Percentiles rank a stretch among this genome's conserved stretches.
Evolutionary conservation across 306 rosid genomes (phyloP).

Genomic region (Prunus salicina): DNA sequence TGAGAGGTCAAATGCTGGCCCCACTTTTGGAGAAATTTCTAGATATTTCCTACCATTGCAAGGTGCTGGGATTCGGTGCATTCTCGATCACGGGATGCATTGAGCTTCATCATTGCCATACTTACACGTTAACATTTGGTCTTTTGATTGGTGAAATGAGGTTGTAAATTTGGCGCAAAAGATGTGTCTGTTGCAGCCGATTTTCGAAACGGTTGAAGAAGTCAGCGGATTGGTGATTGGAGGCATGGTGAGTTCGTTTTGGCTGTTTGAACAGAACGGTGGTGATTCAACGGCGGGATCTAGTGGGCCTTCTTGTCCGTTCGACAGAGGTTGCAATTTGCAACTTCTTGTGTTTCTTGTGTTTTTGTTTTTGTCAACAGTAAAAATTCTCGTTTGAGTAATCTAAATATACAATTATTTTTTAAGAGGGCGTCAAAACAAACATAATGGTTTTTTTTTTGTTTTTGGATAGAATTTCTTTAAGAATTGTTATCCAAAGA

Average conservation of each 20-base stretch:
- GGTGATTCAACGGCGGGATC: constrained; percentile 9
- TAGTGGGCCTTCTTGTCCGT: constrained; percentile 14
- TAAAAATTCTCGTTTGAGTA: no score
- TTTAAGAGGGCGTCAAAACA: no score
- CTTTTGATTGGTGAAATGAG: not conserved
- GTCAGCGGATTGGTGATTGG: constrained; percentile 19
- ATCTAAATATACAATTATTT: no score
- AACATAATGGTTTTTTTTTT: no score
- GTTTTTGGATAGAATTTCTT: no score
- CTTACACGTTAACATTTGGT: not conserved
- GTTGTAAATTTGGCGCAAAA: not conserved
- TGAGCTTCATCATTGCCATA: not conserved
- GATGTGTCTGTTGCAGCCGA: not conserved
- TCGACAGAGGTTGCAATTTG: not conserved
- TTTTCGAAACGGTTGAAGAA: constrained; percentile 9
- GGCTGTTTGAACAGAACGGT: not conserved
- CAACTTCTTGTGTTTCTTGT: no score
- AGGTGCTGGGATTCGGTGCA: rapidly evolving
- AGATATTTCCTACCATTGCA: not conserved
- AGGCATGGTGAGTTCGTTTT: constrained; percentile 8
- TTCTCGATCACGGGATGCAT: rapidly evolving
- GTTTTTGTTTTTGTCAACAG: no score
- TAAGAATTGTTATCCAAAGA: no score
- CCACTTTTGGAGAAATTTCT: not conserved
- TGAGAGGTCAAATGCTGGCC: constrained; percentile 39